phyloP scores from a whole-genome alignment of 177 flowering plant genomes.

The Vitis hybrid region DNA sequence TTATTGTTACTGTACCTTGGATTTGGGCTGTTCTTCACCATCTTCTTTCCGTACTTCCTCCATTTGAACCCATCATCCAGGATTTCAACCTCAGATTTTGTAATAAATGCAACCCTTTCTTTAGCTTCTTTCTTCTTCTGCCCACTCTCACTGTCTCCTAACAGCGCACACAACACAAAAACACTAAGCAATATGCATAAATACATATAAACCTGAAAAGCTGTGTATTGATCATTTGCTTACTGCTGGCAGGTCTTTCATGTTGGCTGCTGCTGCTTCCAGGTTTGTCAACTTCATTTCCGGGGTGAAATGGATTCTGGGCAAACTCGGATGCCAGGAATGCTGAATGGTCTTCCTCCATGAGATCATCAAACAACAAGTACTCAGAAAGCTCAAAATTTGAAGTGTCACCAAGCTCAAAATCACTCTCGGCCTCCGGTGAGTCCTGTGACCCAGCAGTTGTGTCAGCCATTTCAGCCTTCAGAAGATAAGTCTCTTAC shows the following conservation, averaged over 20 bases:
- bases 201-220: not conserved
- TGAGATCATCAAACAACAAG: slow-evolving; percentile 20
- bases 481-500: not conserved
- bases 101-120: slow-evolving; percentile 41
- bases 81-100: slow-evolving; percentile 38
- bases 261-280: slow-evolving; percentile 18
- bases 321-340: slow-evolving; percentile 7
- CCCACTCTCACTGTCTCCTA: slow-evolving; percentile 14
- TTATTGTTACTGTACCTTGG: slow-evolving; percentile 31
- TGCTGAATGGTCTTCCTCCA: slow-evolving; percentile 15
- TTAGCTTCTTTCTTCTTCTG: slow-evolving; percentile 21
- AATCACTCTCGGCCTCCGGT: slow-evolving; percentile 9
- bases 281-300: slow-evolving; percentile 10
- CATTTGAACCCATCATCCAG: slow-evolving; percentile 54
- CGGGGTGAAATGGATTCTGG: slow-evolving; percentile 7
- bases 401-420: slow-evolving; percentile 12
- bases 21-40: slow-evolving; percentile 53
- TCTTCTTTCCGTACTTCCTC: slow-evolving; percentile 62
- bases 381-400: slow-evolving; percentile 30
- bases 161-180: not conserved
- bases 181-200: not conserved
- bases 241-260: slow-evolving; percentile 9
- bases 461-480: slow-evolving; percentile 9
- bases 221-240: not conserved
- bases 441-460: slow-evolving; percentile 5